Conservation (phyloP, 169 alveolate species). For the Eimeria sp. region DNA sequence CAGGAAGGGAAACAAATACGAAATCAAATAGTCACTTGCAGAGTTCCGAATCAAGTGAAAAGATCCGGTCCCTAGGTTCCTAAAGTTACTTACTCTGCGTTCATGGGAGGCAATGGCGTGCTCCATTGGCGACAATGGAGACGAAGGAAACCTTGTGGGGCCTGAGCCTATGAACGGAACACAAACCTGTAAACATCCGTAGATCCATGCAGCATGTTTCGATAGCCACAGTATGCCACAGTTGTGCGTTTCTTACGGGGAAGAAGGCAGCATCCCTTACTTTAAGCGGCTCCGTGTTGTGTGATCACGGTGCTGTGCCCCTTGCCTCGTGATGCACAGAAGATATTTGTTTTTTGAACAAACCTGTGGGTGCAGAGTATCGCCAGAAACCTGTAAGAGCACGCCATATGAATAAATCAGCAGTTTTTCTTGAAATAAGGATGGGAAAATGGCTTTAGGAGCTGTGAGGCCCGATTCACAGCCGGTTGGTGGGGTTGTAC, state of each 20-base stretch:
- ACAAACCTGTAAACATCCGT: not conserved
- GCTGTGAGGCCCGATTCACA: not conserved
- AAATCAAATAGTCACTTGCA: not conserved
- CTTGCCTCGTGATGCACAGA: conserved; percentile 8
- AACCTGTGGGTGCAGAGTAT: not conserved
- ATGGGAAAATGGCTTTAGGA: not conserved
- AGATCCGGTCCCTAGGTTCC: too few relatives aligned
- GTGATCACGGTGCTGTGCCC: conserved; percentile 11
- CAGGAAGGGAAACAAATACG: not conserved
- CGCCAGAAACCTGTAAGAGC: not conserved
- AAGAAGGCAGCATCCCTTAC: not conserved
- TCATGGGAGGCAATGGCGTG: conserved; percentile 37
- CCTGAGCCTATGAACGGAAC: conserved; percentile 1
- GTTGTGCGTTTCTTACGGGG: too few relatives aligned
- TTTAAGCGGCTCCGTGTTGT: not conserved
- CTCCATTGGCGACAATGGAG: conserved; percentile 5
- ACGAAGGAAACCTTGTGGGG: conserved; percentile 7
- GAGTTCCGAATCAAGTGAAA: not conserved
- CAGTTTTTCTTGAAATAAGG: not conserved
- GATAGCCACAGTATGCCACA: not conserved
- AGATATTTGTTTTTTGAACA: not conserved
- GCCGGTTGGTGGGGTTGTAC: conserved; percentile 5
- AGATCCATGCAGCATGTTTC: not conserved
- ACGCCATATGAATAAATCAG: not conserved
- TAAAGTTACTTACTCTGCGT: conserved; percentile 15